Evolutionary conservation across 768 basidiomycete genomes (phyloP).

Genomic region (Neoboletus magnificus): DNA sequence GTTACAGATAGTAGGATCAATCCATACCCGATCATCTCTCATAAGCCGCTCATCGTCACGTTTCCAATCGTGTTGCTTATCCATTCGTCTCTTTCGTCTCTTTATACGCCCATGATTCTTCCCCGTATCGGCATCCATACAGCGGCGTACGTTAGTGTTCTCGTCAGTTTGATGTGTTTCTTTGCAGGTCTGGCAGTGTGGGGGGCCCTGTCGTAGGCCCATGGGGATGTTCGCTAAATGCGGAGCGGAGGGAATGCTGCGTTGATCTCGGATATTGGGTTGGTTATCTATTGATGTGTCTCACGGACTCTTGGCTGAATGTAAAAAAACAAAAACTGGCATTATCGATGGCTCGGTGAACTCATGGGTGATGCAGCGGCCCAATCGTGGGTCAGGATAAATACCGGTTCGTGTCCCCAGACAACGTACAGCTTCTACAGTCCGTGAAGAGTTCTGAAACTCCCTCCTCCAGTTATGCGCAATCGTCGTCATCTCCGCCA

Average conservation of each 20-base stretch:
- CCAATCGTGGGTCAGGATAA: not conserved
- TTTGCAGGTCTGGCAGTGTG: slow-evolving; percentile 73
- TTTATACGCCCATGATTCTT: slow-evolving; percentile 66
- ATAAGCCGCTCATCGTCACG: slow-evolving; percentile 38
- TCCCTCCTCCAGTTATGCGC: slow-evolving; percentile 2
- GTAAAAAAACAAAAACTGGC: not conserved
- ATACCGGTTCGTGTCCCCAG: not conserved
- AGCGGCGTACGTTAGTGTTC: slow-evolving; percentile 65
- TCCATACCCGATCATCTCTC: slow-evolving; percentile 23
- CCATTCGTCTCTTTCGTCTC: slow-evolving; percentile 53
- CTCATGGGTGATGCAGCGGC: not conserved
- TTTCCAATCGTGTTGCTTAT: slow-evolving; percentile 43
- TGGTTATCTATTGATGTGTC: slow-evolving; percentile 12
- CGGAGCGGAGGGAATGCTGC: not conserved
- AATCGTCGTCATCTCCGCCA: slow-evolving; percentile 15
- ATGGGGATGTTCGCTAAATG: not conserved
- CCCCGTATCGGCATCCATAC: slow-evolving; percentile 74
- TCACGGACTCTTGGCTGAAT: not conserved
- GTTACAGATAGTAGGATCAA: slow-evolving; percentile 14
- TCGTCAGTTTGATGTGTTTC: slow-evolving; percentile 65
- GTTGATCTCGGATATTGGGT: not conserved
- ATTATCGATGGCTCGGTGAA: not conserved
- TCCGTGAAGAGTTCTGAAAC: not conserved
- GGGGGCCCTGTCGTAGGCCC: slow-evolving; percentile 53
- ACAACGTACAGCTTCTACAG: slow-evolving; percentile 2